A percentile compares a stretch with the other conserved stretches of the same genome.
These are phyloP conservation scores for Colletotrichum echinochloae DNA, from an alignment of 2,329 filamentous ascomycete genomes.

Conservation along the genomic window DNA sequence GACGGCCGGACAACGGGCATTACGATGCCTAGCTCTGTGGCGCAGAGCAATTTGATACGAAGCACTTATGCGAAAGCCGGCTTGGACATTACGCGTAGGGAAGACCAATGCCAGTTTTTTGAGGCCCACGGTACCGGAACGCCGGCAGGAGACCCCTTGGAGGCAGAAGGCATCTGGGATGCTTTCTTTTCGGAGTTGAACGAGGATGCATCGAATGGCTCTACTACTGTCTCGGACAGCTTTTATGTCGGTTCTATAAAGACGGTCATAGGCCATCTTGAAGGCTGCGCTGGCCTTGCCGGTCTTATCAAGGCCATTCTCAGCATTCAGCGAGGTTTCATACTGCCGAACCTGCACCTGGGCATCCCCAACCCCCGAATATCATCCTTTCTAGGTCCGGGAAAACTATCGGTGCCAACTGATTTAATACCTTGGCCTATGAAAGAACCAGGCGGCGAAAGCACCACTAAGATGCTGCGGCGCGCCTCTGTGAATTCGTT, in stretches of 20 bases:
- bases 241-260: slow-evolving; percentile 47
- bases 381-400: too few species aligned
- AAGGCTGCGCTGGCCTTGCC: slow-evolving; percentile 46
- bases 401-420: too few species aligned
- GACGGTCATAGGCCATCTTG: slow-evolving; percentile 46
- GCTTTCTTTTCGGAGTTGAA: too few species aligned
- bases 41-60: slow-evolving; percentile 47
- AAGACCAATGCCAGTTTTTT: slow-evolving; percentile 40
- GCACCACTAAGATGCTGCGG: neutral
- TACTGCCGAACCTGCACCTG: slow-evolving; percentile 49
- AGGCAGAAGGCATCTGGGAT: too few species aligned
- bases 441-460: neutral
- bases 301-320: slow-evolving; percentile 45
- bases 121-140: slow-evolving; percentile 56
- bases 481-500: slow-evolving; percentile 49
- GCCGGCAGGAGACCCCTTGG: slow-evolving; percentile 50
- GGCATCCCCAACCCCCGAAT: slow-evolving; percentile 46
- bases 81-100: slow-evolving; percentile 26
- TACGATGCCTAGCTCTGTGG: slow-evolving; percentile 50
- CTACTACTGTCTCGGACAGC: neutral
- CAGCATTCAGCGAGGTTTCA: slow-evolving; percentile 40
- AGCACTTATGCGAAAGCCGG: slow-evolving; percentile 44
- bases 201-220: too few species aligned
- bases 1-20: slow-evolving; percentile 43
- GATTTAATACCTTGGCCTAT: neutral